Base-by-base conservation (phyloP, 768 basidiomycete genomes). In the Lactarius hengduanensis region DNA sequence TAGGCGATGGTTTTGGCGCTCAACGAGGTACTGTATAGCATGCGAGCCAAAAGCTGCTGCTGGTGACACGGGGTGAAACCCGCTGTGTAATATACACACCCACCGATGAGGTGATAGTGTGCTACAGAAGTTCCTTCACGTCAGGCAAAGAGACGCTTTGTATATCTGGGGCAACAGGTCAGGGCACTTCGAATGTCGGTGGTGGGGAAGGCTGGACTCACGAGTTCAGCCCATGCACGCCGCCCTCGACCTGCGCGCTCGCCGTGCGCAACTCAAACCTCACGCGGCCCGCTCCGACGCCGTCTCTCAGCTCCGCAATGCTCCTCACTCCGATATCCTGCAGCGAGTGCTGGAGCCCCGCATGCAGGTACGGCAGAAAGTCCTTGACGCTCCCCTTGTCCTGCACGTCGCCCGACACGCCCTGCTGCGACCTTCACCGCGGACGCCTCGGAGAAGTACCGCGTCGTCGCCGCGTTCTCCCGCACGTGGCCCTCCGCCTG, bases 361-460 rank as follows among this genome's bases (percentile, higher is more conserved):
- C 83, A 63, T 90, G 78, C 41, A 94, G 78, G 74, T 93, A 95
- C 2, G 96, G 96, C 60, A 98, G 74, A 78, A 98, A 98, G 61
- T 91, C 90, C 79, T 87, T 89, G 71, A 98, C 87, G 67, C 92
- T 93, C 7, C 97, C 97, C 82, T 97, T 98, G 78, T 99, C 96
- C 77, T 93, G 91, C 13, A 98, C 96, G 72, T 98, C 94, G 15
- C 96, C 96, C 15, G 92, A 91, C 10, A 99, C 96, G 67, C 94
- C 94, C 76, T 96, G 93, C n/a, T 1, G 96, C 96, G 45, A 99
- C 97, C 81, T 98, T 97, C 76, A 99, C 89, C 5, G 89, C 83
- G 58, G 93, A 94, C 64, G 85, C 84, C 79, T 97, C 94, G 41
- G 92, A 95, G 79, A 97, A 97, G 82, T 97, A 99, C 30, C 96